Base-by-base conservation (phyloP, 805 yeast genomes). In the Jamesozyma lodderae region DNA sequence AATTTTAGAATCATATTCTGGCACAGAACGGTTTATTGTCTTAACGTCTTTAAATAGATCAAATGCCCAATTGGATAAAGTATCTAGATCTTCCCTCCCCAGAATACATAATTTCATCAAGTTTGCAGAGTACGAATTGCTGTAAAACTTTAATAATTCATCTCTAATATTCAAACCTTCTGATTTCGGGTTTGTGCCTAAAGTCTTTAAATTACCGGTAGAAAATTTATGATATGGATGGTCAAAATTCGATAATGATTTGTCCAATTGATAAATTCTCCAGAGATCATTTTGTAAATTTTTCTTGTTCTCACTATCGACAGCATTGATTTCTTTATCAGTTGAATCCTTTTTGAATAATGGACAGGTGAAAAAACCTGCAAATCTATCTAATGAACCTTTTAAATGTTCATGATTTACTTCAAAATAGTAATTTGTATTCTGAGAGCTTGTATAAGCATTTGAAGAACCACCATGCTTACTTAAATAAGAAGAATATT, bases 231-330 rank as follows among this genome's bases (percentile, higher is more conserved):
- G 77, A 59, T 75, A 83, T 0, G 97, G 96, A 61, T 92, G 97
- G 0, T 63, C 52, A 1, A 76, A 74, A 57, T 81, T 85, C 14
- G 92, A 69, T 26, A 79, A 65, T 36, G 79, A 70, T 62, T 84
- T 82, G 39, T 83, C 88, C 37, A 90, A 67, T 63, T 90, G 97
- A 52, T 80, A 79, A 35, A 85, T 63, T 52, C 97, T 75, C 96
- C 97, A 87, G 32, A 64, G 56, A 60, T 90, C 98, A 55, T 72
- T 81, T 60, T 90, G 97, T 37, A 92, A 66, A 57, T 90, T 90
- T 64, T 92, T 90, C 59, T 87, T 90, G 66, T 90, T 86, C 63
- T 90, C 98, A 27, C 95, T 82, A 60, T 90, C 96, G 8, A 90
- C 97, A 1, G 97, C 97, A 45, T 78, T 75, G 51, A 90, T 82